Evolutionary conservation across 2,329 filamentous ascomycete genomes (phyloP), one percentile per base, ranked within the genome.

Genomic region (Didymella segeticola): DNA sequence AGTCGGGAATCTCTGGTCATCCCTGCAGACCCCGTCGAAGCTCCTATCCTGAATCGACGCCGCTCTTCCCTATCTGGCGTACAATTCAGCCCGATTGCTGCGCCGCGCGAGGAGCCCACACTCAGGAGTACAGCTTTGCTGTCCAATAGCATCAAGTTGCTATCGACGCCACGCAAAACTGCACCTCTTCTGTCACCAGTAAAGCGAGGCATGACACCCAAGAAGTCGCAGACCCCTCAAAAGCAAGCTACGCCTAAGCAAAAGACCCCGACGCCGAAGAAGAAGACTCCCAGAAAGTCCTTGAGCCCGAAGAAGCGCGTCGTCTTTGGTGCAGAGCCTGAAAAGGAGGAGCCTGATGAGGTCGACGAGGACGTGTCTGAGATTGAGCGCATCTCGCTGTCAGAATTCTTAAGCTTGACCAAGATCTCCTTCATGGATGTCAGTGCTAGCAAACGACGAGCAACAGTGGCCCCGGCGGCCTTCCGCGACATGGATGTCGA

Each of bases 401-500:
- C 96, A 64, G 90, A 96, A 47, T 99, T 99, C 76, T 79, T 99
- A 37, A 91, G 96, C 58, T 87, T 96, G 86, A 97, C 93, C 2
- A 96, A 91, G 54, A 96, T 99, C 67, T 90, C 93, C 47, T 99
- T 99, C 77, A 97, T 99, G 90, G 95, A 99, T 71, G 81, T 99
- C 43, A 96, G 89, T n/a, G 96, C 93, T 0, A 97, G 93, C 1
- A 98, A 98, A 73, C 83, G 93, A 62, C 85, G 95, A 49, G 89
- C 96, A 65, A 98, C 93, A 0, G 86, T 89, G 38, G 72, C 71
- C 23, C 73, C 73, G 29, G 57, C 71, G 30, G 63, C 66, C 1
- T 75, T 75, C 49, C 68, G 66, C 37, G 70, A 72, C 22, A 69
- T 68, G 29, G 73, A 73, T 15, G 67, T 75, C 10, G 68, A 74